Percentiles rank a stretch among this genome's conserved stretches.
Conservation (phyloP, 495 filamentous ascomycete genomes). For the Aspergillus carlsbadensis region DNA sequence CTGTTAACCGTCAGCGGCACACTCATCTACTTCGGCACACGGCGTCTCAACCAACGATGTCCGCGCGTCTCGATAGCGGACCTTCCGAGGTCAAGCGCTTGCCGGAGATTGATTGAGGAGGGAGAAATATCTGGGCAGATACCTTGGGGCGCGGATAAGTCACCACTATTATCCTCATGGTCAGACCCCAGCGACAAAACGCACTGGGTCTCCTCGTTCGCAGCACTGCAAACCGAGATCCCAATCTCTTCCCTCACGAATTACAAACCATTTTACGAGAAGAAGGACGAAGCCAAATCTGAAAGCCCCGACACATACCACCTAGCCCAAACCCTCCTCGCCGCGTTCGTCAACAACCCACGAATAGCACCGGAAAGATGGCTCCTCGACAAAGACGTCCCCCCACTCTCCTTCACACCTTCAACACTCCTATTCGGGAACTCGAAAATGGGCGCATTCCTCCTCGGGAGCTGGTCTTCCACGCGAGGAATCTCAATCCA, state of each 20-base stretch:
- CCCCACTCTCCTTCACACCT: too few relatives aligned
- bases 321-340: too few relatives aligned
- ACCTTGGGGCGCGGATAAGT: slow-evolving; percentile 11
- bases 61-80: slow-evolving; percentile 3
- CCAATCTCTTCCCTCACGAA: slow-evolving; percentile 9
- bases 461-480: slow-evolving; percentile 10
- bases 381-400: background rate
- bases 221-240: slow-evolving; percentile 15
- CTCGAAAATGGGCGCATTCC: slow-evolving; percentile 1
- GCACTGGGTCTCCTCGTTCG: slow-evolving; percentile 16
- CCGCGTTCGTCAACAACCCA: too few relatives aligned
- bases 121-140: background rate
- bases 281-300: too few relatives aligned
- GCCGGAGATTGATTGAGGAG: slow-evolving; percentile 13
- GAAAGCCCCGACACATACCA: too few relatives aligned
- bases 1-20: too few relatives aligned
- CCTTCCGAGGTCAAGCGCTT: slow-evolving; percentile 14
- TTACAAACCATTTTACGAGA: background rate
- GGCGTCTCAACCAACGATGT: background rate
- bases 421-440: slow-evolving; percentile 8
- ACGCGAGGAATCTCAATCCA: background rate
- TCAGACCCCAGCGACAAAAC: slow-evolving; percentile 4
- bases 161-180: slow-evolving; percentile 10
- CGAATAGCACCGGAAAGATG: background rate
- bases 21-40: too few relatives aligned